Evolutionary conservation across 306 rosid species (phyloP).

Genomic region (Hippophae rhamnoides): DNA sequence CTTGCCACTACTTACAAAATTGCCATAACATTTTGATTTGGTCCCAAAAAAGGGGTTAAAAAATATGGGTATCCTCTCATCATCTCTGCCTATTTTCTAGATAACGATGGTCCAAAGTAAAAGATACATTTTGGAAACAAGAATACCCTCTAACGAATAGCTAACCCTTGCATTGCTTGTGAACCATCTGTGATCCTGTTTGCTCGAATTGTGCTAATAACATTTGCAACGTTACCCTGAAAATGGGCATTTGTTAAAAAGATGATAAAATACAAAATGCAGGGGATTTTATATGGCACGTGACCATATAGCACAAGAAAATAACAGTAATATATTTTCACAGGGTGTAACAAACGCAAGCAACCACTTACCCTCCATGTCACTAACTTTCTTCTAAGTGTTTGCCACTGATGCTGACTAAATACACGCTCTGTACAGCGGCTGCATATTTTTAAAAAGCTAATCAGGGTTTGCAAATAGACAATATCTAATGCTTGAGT

Average conservation of each 20-base stretch:
- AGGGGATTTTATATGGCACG: too few species aligned
- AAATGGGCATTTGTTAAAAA: too few species aligned
- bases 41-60: neutral
- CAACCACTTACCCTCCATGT: constrained; percentile 71
- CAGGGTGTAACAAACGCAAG: neutral
- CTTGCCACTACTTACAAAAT: constrained; percentile 12
- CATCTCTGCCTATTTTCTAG: constrained; percentile 4
- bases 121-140: neutral
- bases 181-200: constrained; percentile 55
- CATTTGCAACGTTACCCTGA: constrained; percentile 66
- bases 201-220: constrained; percentile 71
- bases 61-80: neutral
- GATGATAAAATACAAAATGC: too few species aligned
- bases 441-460: constrained; percentile 36
- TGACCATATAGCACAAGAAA: too few species aligned
- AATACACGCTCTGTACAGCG: constrained; percentile 63
- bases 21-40: constrained; percentile 12
- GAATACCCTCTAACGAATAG: constrained; percentile 40
- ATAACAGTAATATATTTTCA: neutral
- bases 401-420: constrained; percentile 72
- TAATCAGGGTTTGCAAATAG: neutral
- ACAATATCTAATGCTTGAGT: neutral
- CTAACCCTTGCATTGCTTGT: constrained; percentile 63
- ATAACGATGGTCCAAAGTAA: constrained; percentile 11
- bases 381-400: constrained; percentile 59